Evolutionary conservation across 2,329 filamentous ascomycete species (phyloP), one percentile per base, ranked within the genome.

Genomic region (Zymoseptoria brevis): DNA sequence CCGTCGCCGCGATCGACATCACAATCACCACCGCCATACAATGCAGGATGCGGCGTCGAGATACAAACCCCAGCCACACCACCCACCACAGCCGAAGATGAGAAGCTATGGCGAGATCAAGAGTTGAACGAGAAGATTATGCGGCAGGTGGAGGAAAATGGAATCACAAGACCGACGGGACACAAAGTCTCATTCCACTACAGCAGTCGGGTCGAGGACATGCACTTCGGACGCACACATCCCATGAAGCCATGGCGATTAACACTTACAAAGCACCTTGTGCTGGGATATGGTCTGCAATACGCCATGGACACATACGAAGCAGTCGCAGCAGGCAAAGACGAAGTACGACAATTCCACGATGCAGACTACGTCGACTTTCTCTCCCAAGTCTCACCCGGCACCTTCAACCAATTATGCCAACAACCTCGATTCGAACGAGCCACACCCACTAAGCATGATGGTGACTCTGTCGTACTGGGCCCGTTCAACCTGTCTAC

Each of bases 201-300:
- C 81, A 93, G 97, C 73, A 95, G 90, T 2, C 93, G 97, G 77
- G 94, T 97, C 72, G 93, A 93, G 65, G 97, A 97, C 76, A 97
- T 96, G 79, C 92, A 93, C 73, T 97, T 97, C 72, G 90, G 96
- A 59, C 80, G 83, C 13, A 82, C 82, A 8, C 94, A 99, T 78
- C 94, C 94, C 19, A 99, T 99, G 94, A 99, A 99, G 75, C 94
- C 94, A 60, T 97, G 94, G 93, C 89, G 94, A 41, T 79, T 99
- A 64, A 96, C 92, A 16, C 82, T 99, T 57, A 95, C 94, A 58
- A 97, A 99, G 74, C 90, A 94, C 69, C 83, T 99, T 53, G 90
- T 99, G 64, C 87, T 95, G 72, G 88, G 90, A 1, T 97, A 97
- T 74, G 94, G 94, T 66, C 90, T 99, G 83, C 91, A 95, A 68